These are phyloP conservation scores for Boletus rubroflammeus DNA, from an alignment of 768 basidiomycete genomes.

Conservation along the genomic window DNA sequence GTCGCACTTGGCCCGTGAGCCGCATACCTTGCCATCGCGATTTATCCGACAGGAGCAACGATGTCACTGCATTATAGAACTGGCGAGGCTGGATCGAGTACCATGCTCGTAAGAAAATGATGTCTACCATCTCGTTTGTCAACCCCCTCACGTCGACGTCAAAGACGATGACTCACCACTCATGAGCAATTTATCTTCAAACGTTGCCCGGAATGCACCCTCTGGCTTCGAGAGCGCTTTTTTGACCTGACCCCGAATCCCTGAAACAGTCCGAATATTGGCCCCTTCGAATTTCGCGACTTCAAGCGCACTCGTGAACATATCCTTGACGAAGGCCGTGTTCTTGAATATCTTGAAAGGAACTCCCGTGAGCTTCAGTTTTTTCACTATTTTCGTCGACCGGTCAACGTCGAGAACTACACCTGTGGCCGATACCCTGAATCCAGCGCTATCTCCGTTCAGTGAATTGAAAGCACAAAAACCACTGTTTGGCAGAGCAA, in stretches of 20 bases:
- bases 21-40: constrained; percentile 91
- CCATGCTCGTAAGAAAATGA: constrained; percentile 95
- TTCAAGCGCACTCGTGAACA: constrained; percentile 92
- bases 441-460: constrained; percentile 59
- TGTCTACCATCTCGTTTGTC: constrained; percentile 49
- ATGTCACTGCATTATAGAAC: constrained; percentile 96
- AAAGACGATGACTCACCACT: constrained; percentile 62
- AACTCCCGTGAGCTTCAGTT: constrained; percentile 91
- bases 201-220: constrained; percentile 92
- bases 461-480: constrained; percentile 97
- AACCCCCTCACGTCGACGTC: not conserved
- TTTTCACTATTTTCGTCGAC: constrained; percentile 95
- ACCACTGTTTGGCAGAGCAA: constrained; percentile 88
- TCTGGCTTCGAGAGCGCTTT: constrained; percentile 94
- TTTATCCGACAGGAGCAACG: constrained; percentile 81
- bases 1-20: constrained; percentile 86
- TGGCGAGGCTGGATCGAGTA: constrained; percentile 92
- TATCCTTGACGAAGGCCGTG: constrained; percentile 96
- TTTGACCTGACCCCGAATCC: constrained; percentile 95
- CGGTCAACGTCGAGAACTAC: constrained; percentile 93
- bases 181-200: constrained; percentile 96
- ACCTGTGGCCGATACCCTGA: constrained; percentile 90
- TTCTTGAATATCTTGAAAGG: constrained; percentile 99
- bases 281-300: constrained; percentile 99
- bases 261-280: constrained; percentile 92